Base-by-base conservation (phyloP, 768 basidiomycete species). In the Tulasnella sp. region DNA sequence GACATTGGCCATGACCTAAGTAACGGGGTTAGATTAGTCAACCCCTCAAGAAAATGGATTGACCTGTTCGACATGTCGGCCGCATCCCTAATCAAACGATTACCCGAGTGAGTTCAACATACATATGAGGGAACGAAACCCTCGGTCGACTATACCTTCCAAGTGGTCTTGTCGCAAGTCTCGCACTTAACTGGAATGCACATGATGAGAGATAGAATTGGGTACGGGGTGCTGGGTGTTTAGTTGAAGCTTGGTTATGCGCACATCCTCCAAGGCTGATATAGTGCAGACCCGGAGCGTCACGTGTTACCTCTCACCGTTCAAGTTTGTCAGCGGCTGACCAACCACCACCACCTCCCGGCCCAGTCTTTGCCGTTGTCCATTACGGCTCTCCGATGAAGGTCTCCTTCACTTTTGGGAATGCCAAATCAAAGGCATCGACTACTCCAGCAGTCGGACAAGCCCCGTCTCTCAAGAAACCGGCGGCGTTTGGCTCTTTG, bases 361-460 rank as follows among this genome's bases (percentile, higher is more conserved):
- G 49, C 14, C n/a, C 42, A 52, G 72, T 73, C 72, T 39, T 49
- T 15, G 69, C 69, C 38, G 38, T 25, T 39, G 22, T 22, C 37
- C 69, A 7, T 38, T 70, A 36, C 69, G n/a, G 36, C n/a, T 39
- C 69, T 70, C 31, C 22, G 25, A 58, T 71, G 67, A 97, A 96
- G 85, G 87, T 97, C 83, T 96, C 94, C 80, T 93, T 97, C 86
- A 90, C 95, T 52, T 88, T 97, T 77, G 83, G 83, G 77, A 80
- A 81, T 80, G 22, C 49, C 31, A 85, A 86, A 77, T 70, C 82
- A 80, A 85, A 85, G 80, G 83, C 85, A 80, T 64, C 58, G 31
- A 4, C 58, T 34, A 90, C 89, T 82, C 83, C 89, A n/a, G 87
- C 89, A 78, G 85, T 86, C 70, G 84, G 49, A 49, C 72, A 74